These are phyloP conservation scores for Lactarius vividus DNA, from an alignment of 768 basidiomycete species.

Conservation along the genomic window DNA sequence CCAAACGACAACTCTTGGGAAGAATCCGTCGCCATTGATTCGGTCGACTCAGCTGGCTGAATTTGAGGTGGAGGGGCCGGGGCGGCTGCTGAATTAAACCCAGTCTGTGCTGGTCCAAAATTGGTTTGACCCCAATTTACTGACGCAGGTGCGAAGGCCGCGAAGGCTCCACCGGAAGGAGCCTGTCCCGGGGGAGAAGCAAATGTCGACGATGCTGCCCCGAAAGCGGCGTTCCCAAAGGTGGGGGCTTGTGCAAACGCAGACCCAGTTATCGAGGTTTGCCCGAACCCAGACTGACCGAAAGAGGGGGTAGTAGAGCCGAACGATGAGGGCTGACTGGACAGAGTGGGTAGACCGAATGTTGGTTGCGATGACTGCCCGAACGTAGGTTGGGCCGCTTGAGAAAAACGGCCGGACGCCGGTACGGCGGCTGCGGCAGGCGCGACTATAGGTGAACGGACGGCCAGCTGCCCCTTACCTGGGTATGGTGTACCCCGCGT, in stretches of 20 bases:
- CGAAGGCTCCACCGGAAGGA: conserved; percentile 26
- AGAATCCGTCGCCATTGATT: conserved; percentile 26
- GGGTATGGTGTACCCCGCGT: conserved; percentile 51
- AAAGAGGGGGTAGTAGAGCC: conserved; percentile 36
- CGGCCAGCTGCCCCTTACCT: conserved; percentile 42
- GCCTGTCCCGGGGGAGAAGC: conserved; percentile 19
- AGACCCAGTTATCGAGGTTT: conserved; percentile 14
- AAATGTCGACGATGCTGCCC: conserved; percentile 15
- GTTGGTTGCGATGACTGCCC: conserved; percentile 30
- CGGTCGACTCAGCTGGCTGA: conserved; percentile 17
- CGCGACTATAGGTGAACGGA: conserved; percentile 15
- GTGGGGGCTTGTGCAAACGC: conserved; percentile 23
- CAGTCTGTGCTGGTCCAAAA: conserved; percentile 21
- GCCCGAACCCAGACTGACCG: conserved; percentile 20
- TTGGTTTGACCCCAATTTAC: conserved; percentile 30
- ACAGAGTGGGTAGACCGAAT: conserved; percentile 27
- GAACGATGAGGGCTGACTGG: conserved; percentile 13
- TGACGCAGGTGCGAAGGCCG: conserved; percentile 30
- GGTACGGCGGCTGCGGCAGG: conserved; percentile 7
- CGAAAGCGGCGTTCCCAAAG: conserved; percentile 18
- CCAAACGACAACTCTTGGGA: conserved; percentile 28
- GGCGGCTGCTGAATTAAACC: conserved; percentile 12
- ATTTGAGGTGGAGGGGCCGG: conserved; percentile 17
- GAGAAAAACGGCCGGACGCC: conserved; percentile 14
- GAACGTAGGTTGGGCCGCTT: conserved; percentile 27